phyloP scores from a whole-genome alignment of 345 rosid species.

The Eucalyptus pauciflora region DNA sequence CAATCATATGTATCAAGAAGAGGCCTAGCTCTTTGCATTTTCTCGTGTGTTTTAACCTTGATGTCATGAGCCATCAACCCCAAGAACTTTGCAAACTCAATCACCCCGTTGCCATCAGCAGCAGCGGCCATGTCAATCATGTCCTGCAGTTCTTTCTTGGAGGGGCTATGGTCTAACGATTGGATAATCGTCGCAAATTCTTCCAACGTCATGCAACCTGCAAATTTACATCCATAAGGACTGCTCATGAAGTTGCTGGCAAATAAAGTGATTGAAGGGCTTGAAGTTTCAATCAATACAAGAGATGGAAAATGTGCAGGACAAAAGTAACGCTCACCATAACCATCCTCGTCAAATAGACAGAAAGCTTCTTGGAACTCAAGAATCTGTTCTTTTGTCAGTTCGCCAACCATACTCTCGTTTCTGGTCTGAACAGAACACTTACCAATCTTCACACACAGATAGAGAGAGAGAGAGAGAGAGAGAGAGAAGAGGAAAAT shows the following conservation, averaged over 20 bases:
- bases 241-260: neutral
- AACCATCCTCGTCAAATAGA: conserved; percentile 64
- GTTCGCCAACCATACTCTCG: neutral
- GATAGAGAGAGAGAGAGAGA: neutral
- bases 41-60: conserved; percentile 18
- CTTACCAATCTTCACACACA: neutral
- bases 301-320: neutral
- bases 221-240: neutral
- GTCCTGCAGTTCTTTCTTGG: conserved; percentile 56
- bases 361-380: conserved; percentile 74
- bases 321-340: conserved; percentile 24
- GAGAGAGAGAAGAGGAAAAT: neutral
- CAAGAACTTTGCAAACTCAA: conserved; percentile 68
- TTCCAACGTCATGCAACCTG: conserved; percentile 65
- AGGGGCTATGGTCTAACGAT: conserved; percentile 66
- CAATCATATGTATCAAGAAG: neutral
- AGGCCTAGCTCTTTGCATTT: neutral
- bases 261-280: neutral
- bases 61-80: conserved; percentile 58
- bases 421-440: neutral
- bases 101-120: conserved; percentile 54
- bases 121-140: conserved; percentile 77
- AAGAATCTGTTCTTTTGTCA: conserved; percentile 48
- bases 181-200: conserved; percentile 69
- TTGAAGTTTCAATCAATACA: neutral